Percentiles rank a stretch among this genome's conserved stretches.
These are phyloP conservation scores for Sophora flavescens DNA, from an alignment of 306 rosid genomes.

Conservation along the genomic window DNA sequence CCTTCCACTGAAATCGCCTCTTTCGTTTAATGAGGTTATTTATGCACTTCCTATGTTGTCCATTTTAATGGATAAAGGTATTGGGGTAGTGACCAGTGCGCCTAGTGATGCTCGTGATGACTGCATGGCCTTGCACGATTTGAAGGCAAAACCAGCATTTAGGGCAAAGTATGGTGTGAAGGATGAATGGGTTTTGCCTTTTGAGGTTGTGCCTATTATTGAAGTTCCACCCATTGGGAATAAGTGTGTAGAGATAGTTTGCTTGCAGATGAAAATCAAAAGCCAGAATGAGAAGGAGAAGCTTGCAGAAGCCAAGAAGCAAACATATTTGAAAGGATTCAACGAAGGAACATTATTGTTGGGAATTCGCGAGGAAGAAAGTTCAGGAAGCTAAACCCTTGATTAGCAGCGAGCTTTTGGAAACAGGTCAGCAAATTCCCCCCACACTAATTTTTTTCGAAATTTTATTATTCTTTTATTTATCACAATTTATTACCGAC, in stretches of 20 bases:
- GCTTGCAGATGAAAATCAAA: conserved; percentile 80
- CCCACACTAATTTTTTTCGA: neutral
- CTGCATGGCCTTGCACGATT: conserved; percentile 89
- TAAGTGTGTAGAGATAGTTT: conserved; percentile 83
- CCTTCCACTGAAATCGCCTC: conserved; percentile 86
- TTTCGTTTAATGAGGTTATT: conserved; percentile 70
- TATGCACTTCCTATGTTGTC: conserved; percentile 97
- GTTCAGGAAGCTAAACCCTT: conserved; percentile 92
- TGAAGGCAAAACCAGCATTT: conserved; percentile 76
- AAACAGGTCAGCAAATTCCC: conserved; percentile 56
- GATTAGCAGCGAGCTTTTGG: conserved; percentile 78
- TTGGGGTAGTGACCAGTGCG: conserved; percentile 94
- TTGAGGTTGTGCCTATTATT: conserved; percentile 86
- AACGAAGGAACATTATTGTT: conserved; percentile 84
- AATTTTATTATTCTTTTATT: neutral
- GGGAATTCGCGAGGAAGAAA: conserved; percentile 71
- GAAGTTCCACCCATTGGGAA: conserved; percentile 81
- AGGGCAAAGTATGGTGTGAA: conserved; percentile 81
- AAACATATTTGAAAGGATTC: conserved; percentile 93
- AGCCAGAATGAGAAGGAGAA: conserved; percentile 95
- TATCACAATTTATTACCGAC: conserved; percentile 4
- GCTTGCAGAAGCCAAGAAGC: conserved; percentile 93
- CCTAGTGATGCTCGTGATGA: conserved; percentile 99
- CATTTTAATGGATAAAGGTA: conserved; percentile 90
- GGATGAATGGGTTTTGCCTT: conserved; percentile 93